Percentiles rank a stretch among this genome's conserved stretches.
These are phyloP conservation scores for Didymella segeticola DNA, from an alignment of 2,329 filamentous ascomycete genomes.

Conservation along the genomic window DNA sequence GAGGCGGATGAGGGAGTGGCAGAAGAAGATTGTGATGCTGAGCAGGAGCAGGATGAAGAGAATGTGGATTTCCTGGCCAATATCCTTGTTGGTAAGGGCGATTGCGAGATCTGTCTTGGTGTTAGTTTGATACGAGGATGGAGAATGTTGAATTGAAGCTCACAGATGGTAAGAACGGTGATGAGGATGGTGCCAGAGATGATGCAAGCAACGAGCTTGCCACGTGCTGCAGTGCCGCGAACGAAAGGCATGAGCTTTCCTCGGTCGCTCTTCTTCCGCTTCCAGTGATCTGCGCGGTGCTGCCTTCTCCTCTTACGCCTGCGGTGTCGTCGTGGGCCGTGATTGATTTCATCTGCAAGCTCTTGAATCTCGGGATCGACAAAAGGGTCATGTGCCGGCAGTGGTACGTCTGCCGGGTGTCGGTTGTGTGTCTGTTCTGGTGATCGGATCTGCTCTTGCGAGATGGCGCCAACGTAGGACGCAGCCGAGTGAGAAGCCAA, in stretches of 20 bases:
- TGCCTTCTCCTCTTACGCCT: slow-evolving; percentile 42
- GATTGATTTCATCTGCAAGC: slow-evolving; percentile 54
- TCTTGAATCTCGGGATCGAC: slow-evolving; percentile 58
- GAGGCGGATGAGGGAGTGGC: slow-evolving; percentile 76
- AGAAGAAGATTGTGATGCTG: slow-evolving; percentile 78
- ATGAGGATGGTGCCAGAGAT: slow-evolving; percentile 70
- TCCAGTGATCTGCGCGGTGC: slow-evolving; percentile 36
- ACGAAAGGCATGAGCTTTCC: slow-evolving; percentile 29
- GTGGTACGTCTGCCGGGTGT: slow-evolving; percentile 43
- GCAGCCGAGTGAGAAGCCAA: slow-evolving; percentile 45
- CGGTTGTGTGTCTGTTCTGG: slow-evolving; percentile 34
- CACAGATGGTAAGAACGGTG: slow-evolving; percentile 70
- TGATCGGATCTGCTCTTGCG: slow-evolving; percentile 29
- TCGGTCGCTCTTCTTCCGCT: slow-evolving; percentile 31
- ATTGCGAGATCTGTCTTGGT: slow-evolving; percentile 71
- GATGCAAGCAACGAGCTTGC: slow-evolving; percentile 56
- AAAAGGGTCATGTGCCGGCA: slow-evolving; percentile 19
- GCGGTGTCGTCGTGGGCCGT: slow-evolving; percentile 45
- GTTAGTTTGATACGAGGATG: background rate
- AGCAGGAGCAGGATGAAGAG: slow-evolving; percentile 81
- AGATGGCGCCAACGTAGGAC: slow-evolving; percentile 44
- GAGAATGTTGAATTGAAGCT: slow-evolving; percentile 44
- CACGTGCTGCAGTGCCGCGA: slow-evolving; percentile 36
- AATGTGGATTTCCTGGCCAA: slow-evolving; percentile 76
- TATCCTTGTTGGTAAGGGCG: slow-evolving; percentile 68